phyloP scores from a whole-genome alignment of 106 monocot species.

The Phalaenopsis aphrodite region DNA sequence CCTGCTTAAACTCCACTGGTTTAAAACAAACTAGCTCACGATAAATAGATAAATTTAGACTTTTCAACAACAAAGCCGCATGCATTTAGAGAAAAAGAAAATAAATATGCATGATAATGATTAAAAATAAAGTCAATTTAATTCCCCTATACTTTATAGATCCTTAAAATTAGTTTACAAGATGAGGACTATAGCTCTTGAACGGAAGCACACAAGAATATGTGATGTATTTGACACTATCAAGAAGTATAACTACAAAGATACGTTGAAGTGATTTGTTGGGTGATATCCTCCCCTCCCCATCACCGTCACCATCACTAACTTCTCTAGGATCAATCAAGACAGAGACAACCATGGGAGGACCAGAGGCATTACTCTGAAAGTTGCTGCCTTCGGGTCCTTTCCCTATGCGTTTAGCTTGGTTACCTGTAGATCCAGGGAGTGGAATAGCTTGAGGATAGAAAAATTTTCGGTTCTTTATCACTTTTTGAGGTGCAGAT shows the following conservation, averaged over 20 bases:
- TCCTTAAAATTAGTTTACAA: slow-evolving; percentile 33
- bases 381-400: slow-evolving; percentile 3
- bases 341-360: slow-evolving; percentile 70
- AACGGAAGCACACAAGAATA: slow-evolving; percentile 66
- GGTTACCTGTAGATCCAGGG: slow-evolving; percentile 35
- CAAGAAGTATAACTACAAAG: slow-evolving; percentile 69
- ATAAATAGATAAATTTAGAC: too few relatives aligned
- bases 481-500: slow-evolving; percentile 4
- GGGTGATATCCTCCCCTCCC: slow-evolving; percentile 29
- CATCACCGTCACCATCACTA: slow-evolving; percentile 40
- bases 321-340: slow-evolving; percentile 84
- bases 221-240: slow-evolving; percentile 63
- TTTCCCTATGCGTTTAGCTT: slow-evolving; percentile 31
- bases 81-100: too few relatives aligned
- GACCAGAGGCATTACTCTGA: slow-evolving; percentile 13
- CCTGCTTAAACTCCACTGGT: too few relatives aligned
- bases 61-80: too few relatives aligned
- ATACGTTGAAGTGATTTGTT: slow-evolving; percentile 51
- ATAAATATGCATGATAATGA: too few relatives aligned
- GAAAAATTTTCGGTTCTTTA: slow-evolving; percentile 54
- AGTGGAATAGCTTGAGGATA: slow-evolving; percentile 43
- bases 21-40: too few relatives aligned
- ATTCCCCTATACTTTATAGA: too few relatives aligned
- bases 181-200: slow-evolving; percentile 37
- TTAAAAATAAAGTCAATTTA: too few relatives aligned